Conservation (phyloP, 306 rosid species). For the Alnus rubra region DNA sequence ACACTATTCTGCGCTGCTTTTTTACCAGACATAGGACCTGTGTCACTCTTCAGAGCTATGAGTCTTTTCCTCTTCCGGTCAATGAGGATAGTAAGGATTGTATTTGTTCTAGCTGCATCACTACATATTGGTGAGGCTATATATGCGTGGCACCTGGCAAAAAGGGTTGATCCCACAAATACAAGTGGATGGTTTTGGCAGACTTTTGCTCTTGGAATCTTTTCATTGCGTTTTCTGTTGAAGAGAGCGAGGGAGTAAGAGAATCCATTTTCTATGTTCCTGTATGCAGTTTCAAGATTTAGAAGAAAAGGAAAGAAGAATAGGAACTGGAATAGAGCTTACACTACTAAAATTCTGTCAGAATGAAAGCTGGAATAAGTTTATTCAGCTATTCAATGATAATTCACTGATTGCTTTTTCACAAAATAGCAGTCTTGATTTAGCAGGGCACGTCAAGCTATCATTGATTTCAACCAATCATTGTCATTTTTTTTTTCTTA, state of each 20-base stretch:
- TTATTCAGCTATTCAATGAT: too few species aligned
- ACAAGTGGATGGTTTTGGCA: constrained; percentile 90
- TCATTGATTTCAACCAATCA: not conserved
- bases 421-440: not conserved
- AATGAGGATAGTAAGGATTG: constrained; percentile 47
- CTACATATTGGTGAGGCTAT: constrained; percentile 59
- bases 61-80: constrained; percentile 66
- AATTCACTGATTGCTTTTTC: not conserved
- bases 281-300: not conserved
- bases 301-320: too few species aligned
- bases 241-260: constrained; percentile 49
- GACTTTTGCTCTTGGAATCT: constrained; percentile 63
- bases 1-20: constrained; percentile 62
- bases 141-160: constrained; percentile 75
- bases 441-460: not conserved
- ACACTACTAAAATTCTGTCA: too few species aligned
- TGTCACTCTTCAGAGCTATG: constrained; percentile 49
- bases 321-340: too few species aligned
- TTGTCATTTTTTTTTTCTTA: not conserved
- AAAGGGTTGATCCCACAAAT: constrained; percentile 74
- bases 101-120: constrained; percentile 40
- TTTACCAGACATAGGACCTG: constrained; percentile 69
- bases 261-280: not conserved
- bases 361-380: too few species aligned
- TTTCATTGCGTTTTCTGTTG: constrained; percentile 77